Evolutionary conservation across 139 green algal genomes (phyloP), one percentile per base, ranked within the genome.

Genomic region (Chlorella sp.): DNA sequence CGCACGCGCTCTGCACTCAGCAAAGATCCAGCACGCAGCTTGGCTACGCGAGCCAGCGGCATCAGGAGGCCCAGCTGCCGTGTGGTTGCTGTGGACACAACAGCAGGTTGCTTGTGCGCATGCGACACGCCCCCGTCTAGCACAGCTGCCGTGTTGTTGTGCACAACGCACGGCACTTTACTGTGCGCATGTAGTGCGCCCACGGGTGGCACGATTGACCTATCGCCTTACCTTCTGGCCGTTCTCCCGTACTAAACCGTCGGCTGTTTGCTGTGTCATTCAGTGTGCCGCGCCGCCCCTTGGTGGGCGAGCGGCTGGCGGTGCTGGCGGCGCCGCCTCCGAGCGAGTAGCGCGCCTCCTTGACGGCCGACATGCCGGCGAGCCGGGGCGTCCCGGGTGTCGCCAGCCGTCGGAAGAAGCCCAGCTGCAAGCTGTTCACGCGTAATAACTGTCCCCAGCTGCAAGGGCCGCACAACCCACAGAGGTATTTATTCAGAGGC

Each of bases 1-100:
- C 90, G 90, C 42, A 95, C 92, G 12, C 92, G 87, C 86, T 95
- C 92, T 94, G 88, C 40, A 71, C 40, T 39, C 26, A 18, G 77
- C 16, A 30, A 57, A 64, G 39, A 83, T 28, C 30, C 81, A 71
- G 32, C 32, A 1, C 1, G 18, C 81, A 53, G 11, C 42, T 30
- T 9, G 81, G 11, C 15, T 22, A 26, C 26, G 11, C 3, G 39
- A 26, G 39, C 32, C 75, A 81, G 30, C 16, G 14, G 18, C 4
- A 19, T 21, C 39, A 1, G 77, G 15, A 40, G 30, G 19, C 19
- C 30, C 77, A 30, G 73, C 73, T 14, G 68, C 68, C 26, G 68
- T 32, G 36, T 76, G 32, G 68, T 26, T 76, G 68, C 22, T 36
- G 11, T 76, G 68, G 24, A 14, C 48, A 57, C 48, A 57, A 57